Conservation (phyloP, 73 alveolate species). For the Paramecium primaurelia region DNA sequence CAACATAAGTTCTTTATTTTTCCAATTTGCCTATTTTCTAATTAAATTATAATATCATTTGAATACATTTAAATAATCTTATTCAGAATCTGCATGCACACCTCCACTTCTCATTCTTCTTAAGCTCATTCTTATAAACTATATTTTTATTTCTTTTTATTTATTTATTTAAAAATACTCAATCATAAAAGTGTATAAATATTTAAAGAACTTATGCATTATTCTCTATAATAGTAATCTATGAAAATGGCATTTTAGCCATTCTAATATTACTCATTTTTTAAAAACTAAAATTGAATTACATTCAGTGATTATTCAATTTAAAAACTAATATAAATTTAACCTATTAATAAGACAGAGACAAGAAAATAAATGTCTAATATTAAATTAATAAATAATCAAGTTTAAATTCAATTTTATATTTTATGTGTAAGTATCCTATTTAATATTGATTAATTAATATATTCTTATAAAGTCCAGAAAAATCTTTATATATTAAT, state of each 20-base stretch:
- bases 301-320: not conserved
- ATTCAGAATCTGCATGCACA: conserved; percentile 28
- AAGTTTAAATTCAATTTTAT: not conserved
- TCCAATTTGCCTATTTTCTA: not conserved
- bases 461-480: not conserved
- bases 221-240: not conserved
- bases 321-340: not conserved
- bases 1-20: not conserved
- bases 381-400: not conserved
- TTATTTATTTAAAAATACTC: not conserved
- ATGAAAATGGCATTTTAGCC: not conserved
- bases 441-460: not conserved
- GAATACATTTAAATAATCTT: not conserved
- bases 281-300: not conserved
- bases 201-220: not conserved
- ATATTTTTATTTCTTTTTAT: not conserved
- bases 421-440: not conserved
- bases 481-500: no score
- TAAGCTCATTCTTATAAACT: not conserved
- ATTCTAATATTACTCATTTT: not conserved
- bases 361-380: not conserved
- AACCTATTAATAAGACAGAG: not conserved
- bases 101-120: conserved; percentile 33
- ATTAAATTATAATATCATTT: not conserved
- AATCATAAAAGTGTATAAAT: not conserved